Percentiles rank a stretch among this genome's conserved stretches.
Conservation (phyloP, 1,284 basidiomycete species). For the Jaminaea rosea region DNA sequence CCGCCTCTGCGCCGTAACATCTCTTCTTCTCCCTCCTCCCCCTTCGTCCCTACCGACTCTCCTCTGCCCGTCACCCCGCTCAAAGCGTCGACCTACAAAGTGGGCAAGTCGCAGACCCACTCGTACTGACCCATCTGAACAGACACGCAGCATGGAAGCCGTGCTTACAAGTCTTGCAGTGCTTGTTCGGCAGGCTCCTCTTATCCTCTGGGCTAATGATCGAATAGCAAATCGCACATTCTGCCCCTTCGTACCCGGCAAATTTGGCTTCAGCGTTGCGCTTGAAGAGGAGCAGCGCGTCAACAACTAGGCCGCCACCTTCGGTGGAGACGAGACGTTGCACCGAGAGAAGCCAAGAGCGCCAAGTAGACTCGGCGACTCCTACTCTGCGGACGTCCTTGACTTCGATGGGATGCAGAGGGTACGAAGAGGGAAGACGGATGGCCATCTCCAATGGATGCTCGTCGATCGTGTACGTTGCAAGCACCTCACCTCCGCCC, state of each 20-base stretch:
- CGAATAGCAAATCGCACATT: slow-evolving; percentile 53
- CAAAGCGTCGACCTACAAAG: slow-evolving; percentile 63
- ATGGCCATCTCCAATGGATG: slow-evolving; percentile 84
- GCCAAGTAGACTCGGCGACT: slow-evolving; percentile 81
- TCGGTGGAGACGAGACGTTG: slow-evolving; percentile 71
- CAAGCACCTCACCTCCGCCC: slow-evolving; percentile 55
- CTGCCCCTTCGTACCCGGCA: slow-evolving; percentile 34
- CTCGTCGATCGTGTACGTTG: slow-evolving; percentile 77
- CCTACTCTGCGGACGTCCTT: slow-evolving; percentile 68
- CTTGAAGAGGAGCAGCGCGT: slow-evolving; percentile 80
- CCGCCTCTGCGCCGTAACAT: too few species aligned
- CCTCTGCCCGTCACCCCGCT: too few species aligned
- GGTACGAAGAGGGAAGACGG: slow-evolving; percentile 81
- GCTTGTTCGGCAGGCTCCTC: slow-evolving; percentile 75
- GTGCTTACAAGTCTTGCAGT: slow-evolving; percentile 88
- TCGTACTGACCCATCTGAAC: slow-evolving; percentile 75
- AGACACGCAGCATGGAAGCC: slow-evolving; percentile 69
- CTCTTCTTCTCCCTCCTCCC: too few species aligned
- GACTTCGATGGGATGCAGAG: slow-evolving; percentile 78
- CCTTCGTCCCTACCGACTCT: too few species aligned
- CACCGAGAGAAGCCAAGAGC: slow-evolving; percentile 85
- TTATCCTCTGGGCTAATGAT: slow-evolving; percentile 82
- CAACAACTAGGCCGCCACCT: neutral
- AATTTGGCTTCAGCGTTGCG: slow-evolving; percentile 66
- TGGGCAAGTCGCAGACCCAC: slow-evolving; percentile 78